These are phyloP conservation scores for Citrus cavaleriei DNA, from an alignment of 345 rosid genomes.

Conservation along the genomic window DNA sequence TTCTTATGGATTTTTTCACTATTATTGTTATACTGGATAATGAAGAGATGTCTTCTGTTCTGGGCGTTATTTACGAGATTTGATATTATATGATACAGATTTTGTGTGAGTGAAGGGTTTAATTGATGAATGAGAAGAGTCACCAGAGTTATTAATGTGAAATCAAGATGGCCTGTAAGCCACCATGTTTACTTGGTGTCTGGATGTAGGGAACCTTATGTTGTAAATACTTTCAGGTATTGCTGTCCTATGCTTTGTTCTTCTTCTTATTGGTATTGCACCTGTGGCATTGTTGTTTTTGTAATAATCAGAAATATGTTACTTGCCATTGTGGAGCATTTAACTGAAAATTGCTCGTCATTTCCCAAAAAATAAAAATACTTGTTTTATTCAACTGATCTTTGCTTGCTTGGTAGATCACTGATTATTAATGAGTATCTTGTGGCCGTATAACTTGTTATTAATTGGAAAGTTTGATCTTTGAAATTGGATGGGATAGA, in stretches of 20 bases:
- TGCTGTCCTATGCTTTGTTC: not conserved
- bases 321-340: not conserved
- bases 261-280: not conserved
- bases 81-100: not conserved
- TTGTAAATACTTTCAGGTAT: slow-evolving; percentile 22
- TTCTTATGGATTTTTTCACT: slow-evolving; percentile 12
- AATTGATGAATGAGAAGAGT: slow-evolving; percentile 15
- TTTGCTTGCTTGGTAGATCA: not conserved
- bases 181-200: slow-evolving; percentile 3
- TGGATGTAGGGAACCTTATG: slow-evolving; percentile 10
- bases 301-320: not conserved
- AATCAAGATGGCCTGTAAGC: slow-evolving; percentile 15
- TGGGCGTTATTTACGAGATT: slow-evolving; percentile 19
- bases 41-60: not conserved
- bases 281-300: not conserved
- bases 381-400: not conserved
- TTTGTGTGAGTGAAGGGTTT: slow-evolving; percentile 18
- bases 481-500: not conserved
- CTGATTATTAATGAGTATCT: not conserved
- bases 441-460: not conserved
- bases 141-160: slow-evolving; percentile 10
- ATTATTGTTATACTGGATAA: not conserved
- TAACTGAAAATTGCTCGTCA: not conserved
- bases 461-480: not conserved
- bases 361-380: not conserved